Evolutionary conservation across 768 basidiomycete genomes (phyloP), one percentile per base, ranked within the genome.

Genomic region (Russula vinacea): DNA sequence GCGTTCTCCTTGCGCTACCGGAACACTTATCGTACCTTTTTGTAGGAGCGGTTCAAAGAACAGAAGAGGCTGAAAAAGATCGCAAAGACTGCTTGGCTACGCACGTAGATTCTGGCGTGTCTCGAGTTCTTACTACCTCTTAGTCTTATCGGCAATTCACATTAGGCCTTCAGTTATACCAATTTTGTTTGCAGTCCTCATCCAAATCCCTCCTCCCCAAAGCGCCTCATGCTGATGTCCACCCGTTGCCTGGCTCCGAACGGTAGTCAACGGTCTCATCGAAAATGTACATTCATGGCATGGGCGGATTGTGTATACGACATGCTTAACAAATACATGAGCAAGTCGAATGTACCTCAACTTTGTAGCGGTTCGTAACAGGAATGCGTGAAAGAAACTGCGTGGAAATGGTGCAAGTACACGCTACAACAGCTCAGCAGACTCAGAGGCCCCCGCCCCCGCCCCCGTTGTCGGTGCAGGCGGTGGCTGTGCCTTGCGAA

Each of bases 21-120:
- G 69, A 22, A 56, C 64, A 22, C 57, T 65, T 68, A 50, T 59
- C 58, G 35, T 45, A 37, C 10, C 39, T 52, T 50, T 35, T 19
- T n/a, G 5, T 73, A 92, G 90, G 89, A 92, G 68, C 84, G 89
- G 47, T 92, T 88, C 74, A 90, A 88, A 72, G 89, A 92, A 72
- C 87, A 90, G 78, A 93, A 92, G 74, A 81, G 76, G 68, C 75
- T 78, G 71, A 92, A 92, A 79, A 93, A 92, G 76, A 84, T 92
- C 10, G 89, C 90, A 44, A 92, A 92, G 78, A 92, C 90, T 1
- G 91, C 91, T 10, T 93, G 90, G 91, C 73, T 93, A 70, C 84
- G 91, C 72, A 89, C 86, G 69, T 89, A 72, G 64, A 58, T 62
- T 16, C 9, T 8, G 59, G 55, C 58, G 24, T 47, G 49, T 56